Base-by-base conservation (phyloP, 208 protist genomes). In the Angomonas deanei region DNA sequence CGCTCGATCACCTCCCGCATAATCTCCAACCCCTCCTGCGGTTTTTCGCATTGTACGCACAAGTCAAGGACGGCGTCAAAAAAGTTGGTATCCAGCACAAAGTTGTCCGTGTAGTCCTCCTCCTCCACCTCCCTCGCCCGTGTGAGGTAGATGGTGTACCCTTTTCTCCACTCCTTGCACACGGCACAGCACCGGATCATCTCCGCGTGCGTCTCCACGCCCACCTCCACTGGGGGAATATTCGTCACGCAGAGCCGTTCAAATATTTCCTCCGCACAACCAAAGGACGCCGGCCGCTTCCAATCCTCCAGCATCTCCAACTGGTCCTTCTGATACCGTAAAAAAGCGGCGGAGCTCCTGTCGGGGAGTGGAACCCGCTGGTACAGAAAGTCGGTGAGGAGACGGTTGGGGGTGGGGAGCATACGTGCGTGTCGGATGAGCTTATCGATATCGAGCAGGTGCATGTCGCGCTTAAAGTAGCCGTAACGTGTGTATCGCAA, bases 401-500 rank as follows among this genome's bases (percentile, higher is more conserved):
- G 74, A 1, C 86, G 82, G 49, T 76, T 82, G 1, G 91, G 88
- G 17, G 84, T 91, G 33, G 91, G 91, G 49, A 96, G 83, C 78
- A 94, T 68, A 23, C 91, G 82, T 4, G 88, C 91, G 60, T 96
- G 91, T 2, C 86, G 83, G 28, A 96, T 69, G 17, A 96, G 84
- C 75, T 96, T 96, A 64, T 94, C 88, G 15, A 96, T 73, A 58
- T 96, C 91, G 31, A 96, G 76, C 17, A 94, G 70, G 59, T 94
- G 84, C 86, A 96, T 93, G 57, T 94, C 86, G 10, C 91, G 78
- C 69, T 94, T 94, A 65, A 88, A 94, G 70, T 94, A 94, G 33
- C 91, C 88, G 66, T 96, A 96, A 4, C 91, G 84, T 1, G 91
- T 68, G 67, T 96, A 94, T 60, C 91, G 87, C 23, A 96, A 65